These are phyloP conservation scores for Plectosphaerella cucumerina DNA, from an alignment of 2,329 filamentous ascomycete genomes.

Conservation along the genomic window DNA sequence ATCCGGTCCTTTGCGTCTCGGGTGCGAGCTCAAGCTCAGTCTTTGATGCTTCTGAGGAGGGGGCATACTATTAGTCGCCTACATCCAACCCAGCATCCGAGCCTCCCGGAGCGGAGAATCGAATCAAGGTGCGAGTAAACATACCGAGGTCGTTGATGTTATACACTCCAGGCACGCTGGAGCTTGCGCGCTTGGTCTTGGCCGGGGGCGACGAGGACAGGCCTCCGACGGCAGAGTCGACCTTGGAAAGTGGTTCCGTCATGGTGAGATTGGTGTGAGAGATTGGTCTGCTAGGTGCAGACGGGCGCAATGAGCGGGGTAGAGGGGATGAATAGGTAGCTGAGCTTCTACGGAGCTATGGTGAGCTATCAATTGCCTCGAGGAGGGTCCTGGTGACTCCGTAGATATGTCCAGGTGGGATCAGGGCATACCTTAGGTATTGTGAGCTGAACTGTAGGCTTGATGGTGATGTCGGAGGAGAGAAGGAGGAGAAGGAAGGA, in stretches of 20 bases:
- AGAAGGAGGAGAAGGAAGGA: conserved; percentile 15
- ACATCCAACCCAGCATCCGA: conserved; percentile 9
- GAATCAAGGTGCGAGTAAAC: conserved; percentile 28
- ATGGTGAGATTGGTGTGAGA: conserved; percentile 20
- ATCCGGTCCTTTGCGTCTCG: conserved; percentile 84
- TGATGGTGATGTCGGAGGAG: conserved; percentile 20
- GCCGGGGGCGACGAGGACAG: conserved; percentile 59
- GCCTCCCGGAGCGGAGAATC: neutral
- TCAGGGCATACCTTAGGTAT: conserved; percentile 10
- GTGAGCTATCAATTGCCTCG: neutral
- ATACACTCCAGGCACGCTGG: conserved; percentile 66
- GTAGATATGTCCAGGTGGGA: neutral
- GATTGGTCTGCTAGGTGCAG: conserved; percentile 3
- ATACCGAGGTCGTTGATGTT: conserved; percentile 85
- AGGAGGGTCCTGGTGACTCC: neutral
- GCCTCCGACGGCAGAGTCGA: conserved; percentile 88
- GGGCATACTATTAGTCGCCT: neutral
- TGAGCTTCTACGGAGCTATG: neutral
- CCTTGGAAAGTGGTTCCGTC: conserved; percentile 68
- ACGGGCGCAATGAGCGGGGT: neutral
- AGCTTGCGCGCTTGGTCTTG: conserved; percentile 70
- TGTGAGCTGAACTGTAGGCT: conserved; percentile 10
- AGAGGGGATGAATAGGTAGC: neutral
- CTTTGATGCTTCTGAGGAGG: conserved; percentile 62
- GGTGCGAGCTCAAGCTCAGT: conserved; percentile 69